These are phyloP conservation scores for Amanita subjunquillea DNA, from an alignment of 768 basidiomycete genomes.

Conservation along the genomic window DNA sequence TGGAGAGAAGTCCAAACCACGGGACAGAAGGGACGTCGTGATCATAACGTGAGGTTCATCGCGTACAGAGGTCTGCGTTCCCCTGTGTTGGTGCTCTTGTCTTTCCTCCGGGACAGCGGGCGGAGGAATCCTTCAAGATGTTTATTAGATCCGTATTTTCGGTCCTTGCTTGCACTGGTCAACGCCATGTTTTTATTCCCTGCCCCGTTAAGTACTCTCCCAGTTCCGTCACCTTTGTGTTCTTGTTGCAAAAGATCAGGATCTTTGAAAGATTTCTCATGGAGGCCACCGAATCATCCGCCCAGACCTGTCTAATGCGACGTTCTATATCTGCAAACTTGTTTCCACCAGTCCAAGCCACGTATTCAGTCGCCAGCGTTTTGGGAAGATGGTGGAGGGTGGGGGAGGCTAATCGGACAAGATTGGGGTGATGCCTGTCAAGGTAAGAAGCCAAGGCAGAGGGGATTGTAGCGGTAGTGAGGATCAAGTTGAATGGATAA, in stretches of 20 bases:
- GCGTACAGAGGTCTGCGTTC: constrained; percentile 1
- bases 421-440: constrained; percentile 44
- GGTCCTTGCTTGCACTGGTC: constrained; percentile 48
- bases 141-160: constrained; percentile 61
- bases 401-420: constrained; percentile 73
- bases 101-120: constrained; percentile 9
- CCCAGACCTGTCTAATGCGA: constrained; percentile 67
- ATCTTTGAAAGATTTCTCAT: constrained; percentile 44
- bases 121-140: constrained; percentile 71
- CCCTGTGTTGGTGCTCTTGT: constrained; percentile 5
- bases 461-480: constrained; percentile 85
- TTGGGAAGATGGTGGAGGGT: constrained; percentile 70
- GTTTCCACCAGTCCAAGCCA: constrained; percentile 70
- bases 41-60: constrained; percentile 57
- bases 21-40: constrained; percentile 84
- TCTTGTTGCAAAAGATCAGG: constrained; percentile 78
- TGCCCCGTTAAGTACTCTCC: constrained; percentile 46
- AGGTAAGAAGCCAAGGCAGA: constrained; percentile 60
- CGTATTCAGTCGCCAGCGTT: constrained; percentile 61
- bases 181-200: constrained; percentile 56
- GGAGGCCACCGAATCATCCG: constrained; percentile 38
- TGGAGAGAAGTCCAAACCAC: constrained; percentile 83
- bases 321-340: constrained; percentile 72
- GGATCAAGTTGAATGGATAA: constrained; percentile 73
- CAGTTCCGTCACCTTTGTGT: constrained; percentile 54